phyloP scores from a whole-genome alignment of 768 basidiomycete genomes.

The Terana coerulea region DNA sequence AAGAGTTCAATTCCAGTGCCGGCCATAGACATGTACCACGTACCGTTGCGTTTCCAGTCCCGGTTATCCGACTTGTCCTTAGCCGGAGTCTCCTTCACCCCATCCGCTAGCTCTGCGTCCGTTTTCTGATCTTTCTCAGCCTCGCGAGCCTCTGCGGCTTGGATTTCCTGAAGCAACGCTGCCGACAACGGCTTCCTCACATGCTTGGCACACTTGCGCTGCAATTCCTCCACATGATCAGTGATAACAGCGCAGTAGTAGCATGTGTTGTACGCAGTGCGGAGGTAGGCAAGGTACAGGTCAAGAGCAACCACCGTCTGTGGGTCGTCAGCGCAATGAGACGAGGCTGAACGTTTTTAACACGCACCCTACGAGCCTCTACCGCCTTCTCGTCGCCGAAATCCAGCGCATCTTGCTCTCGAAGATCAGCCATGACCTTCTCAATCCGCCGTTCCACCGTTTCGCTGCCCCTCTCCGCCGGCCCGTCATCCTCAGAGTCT shows the following conservation, averaged over 20 bases:
- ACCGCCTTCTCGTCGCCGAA: constrained; percentile 61
- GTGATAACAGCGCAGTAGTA: constrained; percentile 95
- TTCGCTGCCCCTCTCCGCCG: constrained; percentile 62
- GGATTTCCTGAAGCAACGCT: constrained; percentile 55
- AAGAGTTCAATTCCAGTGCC: background rate
- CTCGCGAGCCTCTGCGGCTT: constrained; percentile 50
- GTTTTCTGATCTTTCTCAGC: constrained; percentile 41
- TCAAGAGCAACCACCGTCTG: constrained; percentile 84
- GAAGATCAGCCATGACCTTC: constrained; percentile 67
- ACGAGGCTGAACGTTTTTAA: background rate
- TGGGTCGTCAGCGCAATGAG: constrained; percentile 7
- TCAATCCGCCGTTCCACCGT: constrained; percentile 82
- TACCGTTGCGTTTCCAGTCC: constrained; percentile 68
- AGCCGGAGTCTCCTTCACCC: constrained; percentile 28
- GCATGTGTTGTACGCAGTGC: constrained; percentile 90
- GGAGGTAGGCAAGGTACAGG: constrained; percentile 89
- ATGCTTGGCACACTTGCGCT: constrained; percentile 93
- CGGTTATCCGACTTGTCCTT: constrained; percentile 37
- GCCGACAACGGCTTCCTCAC: constrained; percentile 73
- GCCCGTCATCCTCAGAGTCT: constrained; percentile 51
- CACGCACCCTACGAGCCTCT: constrained; percentile 66
- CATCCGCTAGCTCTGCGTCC: constrained; percentile 34
- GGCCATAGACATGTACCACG: constrained; percentile 22
- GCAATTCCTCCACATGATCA: constrained; percentile 92
- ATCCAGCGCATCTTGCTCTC: constrained; percentile 58